Evolutionary conservation across 2,329 filamentous ascomycete species (phyloP), one percentile per base, ranked within the genome.

Genomic region (Colletotrichum eleusines): DNA sequence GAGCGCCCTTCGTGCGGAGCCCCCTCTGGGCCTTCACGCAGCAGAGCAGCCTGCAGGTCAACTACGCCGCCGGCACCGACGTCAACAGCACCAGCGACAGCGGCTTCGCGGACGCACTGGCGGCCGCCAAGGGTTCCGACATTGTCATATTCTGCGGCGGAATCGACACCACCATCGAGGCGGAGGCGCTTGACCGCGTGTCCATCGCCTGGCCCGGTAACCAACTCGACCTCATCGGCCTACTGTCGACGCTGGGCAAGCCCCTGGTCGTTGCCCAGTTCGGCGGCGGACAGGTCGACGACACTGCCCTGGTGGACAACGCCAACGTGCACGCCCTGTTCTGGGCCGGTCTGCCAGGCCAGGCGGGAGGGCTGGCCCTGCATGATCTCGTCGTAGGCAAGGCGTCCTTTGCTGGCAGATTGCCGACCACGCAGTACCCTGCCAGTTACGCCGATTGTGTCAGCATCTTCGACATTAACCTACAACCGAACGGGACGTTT

Each of bases 361-460:
- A 50, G 46, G 23, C 46, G 4, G 64, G 42, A 40, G 88, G 88
- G 3, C 76, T 78, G 16, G 88, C 88, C 0, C 76, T 90, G 18
- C 78, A 89, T 61, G 82, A 89, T 70, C 80, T 89, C 67, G 74
- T 90, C 42, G 84, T 81, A 9, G 88, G 88, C 5, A 79, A 78
- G 6, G 77, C 75, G 3, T 80, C 85, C 0, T 86, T 86, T 3
- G 87, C 86, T 9, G 88, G 86, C 2, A 80, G 88, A 51, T 76
- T 89, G 7, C 86, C 87, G 1, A 77, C 85, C 3, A 89, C 87
- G 0, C 83, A 87, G 75, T 90, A 90, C 73, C 87, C 87, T 1
- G 80, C 84, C 0, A 76, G 77, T 38, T 90, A 89, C 74, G 80
- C 46, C 14, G n/a, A 50, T 3, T 6, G 14, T 16, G n/a, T 50